Base-by-base conservation (phyloP, 2,329 filamentous ascomycete species). In the Fusarium dimerum region DNA sequence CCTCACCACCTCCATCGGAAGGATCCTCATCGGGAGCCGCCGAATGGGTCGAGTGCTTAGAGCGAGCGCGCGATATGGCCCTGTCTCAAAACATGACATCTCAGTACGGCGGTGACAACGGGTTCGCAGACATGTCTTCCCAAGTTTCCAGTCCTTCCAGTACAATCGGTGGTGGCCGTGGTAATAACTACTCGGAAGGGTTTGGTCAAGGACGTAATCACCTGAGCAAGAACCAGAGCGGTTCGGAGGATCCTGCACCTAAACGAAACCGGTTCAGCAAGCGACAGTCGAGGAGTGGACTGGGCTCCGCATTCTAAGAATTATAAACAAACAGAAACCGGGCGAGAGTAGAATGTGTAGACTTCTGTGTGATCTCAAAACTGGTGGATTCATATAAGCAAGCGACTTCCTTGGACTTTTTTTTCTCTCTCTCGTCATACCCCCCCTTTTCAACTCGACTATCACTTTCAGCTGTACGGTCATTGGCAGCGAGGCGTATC, bases 31-130 rank as follows among this genome's bases (percentile, higher is more conserved):
- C 85, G 52, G 87, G 86, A 5, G 89, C 90, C 6, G 86, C 94
- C 60, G 93, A 97, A 70, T 99, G 94, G 94, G 81, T 97, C 45
- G 92, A 96, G 64, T 87, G 86, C 40, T 78, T 99, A 40, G 91
- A 96, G 62, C 85, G 89, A 59, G 92, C 94, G 6, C 88, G 88
- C 66, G 92, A 97, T 55, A 80, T 95, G 63, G 93, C 91, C 5
- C 71, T 89, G 34, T 88, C 89, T 3, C 88, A 93, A 65, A 87
- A 84, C 60, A 78, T 84, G 55, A 75, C 81, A 17, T 83, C 83
- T 40, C 82, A 84, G 9, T 91, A 90, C 67, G 83, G 80, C 16
- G 80, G 77, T 45, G 88, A 91, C 52, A 83, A 82, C 53, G 80
- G 79, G 20, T 89, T 90, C 65, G 81, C 80, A 20, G 86, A 90